Evolutionary conservation across 176 grass and related monocot species (phyloP).

Genomic region (Oropetium thomaeum): DNA sequence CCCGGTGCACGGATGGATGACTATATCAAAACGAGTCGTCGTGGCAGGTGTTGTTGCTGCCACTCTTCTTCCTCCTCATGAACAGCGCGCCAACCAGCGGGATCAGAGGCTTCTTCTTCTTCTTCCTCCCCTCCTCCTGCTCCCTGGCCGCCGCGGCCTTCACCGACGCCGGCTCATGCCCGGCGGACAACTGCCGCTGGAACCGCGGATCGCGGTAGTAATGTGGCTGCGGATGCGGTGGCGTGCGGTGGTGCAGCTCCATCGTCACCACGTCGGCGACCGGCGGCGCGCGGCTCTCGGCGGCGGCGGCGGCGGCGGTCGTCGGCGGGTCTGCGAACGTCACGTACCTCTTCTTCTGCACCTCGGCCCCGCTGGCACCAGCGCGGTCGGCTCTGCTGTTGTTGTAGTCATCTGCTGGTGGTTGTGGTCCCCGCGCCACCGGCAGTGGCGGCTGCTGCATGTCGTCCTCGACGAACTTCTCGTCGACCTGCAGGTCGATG

Average conservation of each 20-base stretch:
- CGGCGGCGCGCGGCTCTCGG: not conserved
- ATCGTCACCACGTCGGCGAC: constrained; percentile 32
- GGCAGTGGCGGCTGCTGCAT: not conserved
- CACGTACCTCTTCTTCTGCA: constrained; percentile 91
- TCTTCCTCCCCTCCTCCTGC: constrained; percentile 27
- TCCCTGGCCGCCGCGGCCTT: not conserved
- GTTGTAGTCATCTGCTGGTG: not conserved
- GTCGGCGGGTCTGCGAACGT: constrained; percentile 73
- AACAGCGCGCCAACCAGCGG: constrained; percentile 70
- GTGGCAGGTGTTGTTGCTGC: not conserved
- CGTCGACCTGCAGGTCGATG: constrained; percentile 58
- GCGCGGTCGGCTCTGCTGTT: accelerated
- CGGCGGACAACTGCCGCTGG: constrained; percentile 37
- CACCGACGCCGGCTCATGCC: not conserved
- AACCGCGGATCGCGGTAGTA: constrained; percentile 34
- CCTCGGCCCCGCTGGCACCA: not conserved
- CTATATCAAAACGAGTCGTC: constrained; percentile 34
- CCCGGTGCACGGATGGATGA: not conserved
- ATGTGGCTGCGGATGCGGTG: constrained; percentile 16
- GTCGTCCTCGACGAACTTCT: constrained; percentile 57
- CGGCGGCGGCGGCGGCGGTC: constrained; percentile 1
- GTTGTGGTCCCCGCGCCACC: not conserved
- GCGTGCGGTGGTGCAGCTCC: constrained; percentile 25
- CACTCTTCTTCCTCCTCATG: constrained; percentile 77
- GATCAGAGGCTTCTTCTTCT: constrained; percentile 85